Evolutionary conservation across 1,139 yeast species (phyloP).

Genomic region (Magnusiomyces suaveolens): DNA sequence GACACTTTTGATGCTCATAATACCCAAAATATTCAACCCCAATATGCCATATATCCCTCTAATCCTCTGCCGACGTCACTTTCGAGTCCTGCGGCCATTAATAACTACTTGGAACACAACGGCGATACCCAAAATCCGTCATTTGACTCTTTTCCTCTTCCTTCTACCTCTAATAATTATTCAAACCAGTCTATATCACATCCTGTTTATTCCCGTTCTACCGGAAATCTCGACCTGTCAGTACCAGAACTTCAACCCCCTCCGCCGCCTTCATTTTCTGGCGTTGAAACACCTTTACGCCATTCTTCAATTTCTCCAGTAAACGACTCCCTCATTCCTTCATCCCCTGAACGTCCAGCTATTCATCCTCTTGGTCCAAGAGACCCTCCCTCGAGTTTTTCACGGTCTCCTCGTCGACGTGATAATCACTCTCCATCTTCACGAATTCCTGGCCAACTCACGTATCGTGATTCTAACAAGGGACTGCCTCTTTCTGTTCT

Average conservation of each 20-base stretch:
- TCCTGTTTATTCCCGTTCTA: not conserved
- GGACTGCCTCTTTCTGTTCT: not conserved
- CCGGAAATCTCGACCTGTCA: not conserved
- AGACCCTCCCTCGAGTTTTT: not conserved
- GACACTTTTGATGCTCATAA: no score
- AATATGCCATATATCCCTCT: not conserved
- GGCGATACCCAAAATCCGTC: no score
- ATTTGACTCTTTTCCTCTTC: not conserved
- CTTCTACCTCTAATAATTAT: no score
- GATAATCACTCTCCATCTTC: not conserved
- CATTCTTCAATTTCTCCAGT: not conserved
- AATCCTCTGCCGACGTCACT: not conserved
- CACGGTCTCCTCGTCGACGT: no score
- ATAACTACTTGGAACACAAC: no score
- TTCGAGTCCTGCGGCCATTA: not conserved
- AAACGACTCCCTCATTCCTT: not conserved
- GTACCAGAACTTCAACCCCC: not conserved
- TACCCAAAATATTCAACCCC: no score
- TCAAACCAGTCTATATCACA: not conserved
- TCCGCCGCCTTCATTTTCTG: not conserved
- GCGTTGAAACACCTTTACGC: not conserved
- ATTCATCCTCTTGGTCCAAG: not conserved
- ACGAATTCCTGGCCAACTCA: no score
- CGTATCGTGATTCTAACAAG: no score
- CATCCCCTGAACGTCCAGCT: not conserved